phyloP scores from a whole-genome alignment of 441 rosid species.

The Omphalea diandra region DNA sequence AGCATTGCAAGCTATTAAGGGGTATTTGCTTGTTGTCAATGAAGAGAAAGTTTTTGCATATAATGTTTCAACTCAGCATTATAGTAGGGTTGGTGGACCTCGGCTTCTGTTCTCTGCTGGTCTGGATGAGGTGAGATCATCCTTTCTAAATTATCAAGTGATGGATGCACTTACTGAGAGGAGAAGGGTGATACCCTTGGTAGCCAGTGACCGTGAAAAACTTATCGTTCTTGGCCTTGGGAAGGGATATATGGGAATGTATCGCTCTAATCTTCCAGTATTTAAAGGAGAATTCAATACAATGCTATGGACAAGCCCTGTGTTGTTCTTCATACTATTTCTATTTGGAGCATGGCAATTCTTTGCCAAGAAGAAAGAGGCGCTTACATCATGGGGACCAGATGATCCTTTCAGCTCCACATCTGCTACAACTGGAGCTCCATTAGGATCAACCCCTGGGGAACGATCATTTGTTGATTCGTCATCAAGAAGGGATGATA shows the following conservation, averaged over 20 bases:
- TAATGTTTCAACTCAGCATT: constrained; percentile 86
- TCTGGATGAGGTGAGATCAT: constrained; percentile 75
- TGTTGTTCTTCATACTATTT: constrained; percentile 74
- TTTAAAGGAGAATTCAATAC: constrained; percentile 66
- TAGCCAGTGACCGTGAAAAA: constrained; percentile 88
- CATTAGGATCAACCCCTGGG: constrained; percentile 43
- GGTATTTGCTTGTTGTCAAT: constrained; percentile 70
- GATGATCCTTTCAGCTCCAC: constrained; percentile 75
- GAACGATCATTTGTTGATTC: constrained; percentile 62
- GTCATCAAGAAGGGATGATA: constrained; percentile 54
- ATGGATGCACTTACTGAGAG: constrained; percentile 29
- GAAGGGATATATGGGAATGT: constrained; percentile 70
- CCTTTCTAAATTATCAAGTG: constrained; percentile 59
- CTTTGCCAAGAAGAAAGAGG: constrained; percentile 96
- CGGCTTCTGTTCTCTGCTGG: constrained; percentile 71
- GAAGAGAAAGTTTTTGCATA: constrained; percentile 66
- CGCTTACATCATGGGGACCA: constrained; percentile 86
- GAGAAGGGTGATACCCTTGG: constrained; percentile 46
- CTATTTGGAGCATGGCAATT: constrained; percentile 94
- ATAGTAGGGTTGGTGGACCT: constrained; percentile 68
- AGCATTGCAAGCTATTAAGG: constrained; percentile 77
- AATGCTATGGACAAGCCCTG: constrained; percentile 89
- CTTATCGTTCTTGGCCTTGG: constrained; percentile 79
- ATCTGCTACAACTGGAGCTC: constrained; percentile 43
- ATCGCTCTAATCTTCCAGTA: constrained; percentile 68